Evolutionary conservation across 2,329 filamentous ascomycete species (phyloP).

Genomic region (Sporothrix sp.): DNA sequence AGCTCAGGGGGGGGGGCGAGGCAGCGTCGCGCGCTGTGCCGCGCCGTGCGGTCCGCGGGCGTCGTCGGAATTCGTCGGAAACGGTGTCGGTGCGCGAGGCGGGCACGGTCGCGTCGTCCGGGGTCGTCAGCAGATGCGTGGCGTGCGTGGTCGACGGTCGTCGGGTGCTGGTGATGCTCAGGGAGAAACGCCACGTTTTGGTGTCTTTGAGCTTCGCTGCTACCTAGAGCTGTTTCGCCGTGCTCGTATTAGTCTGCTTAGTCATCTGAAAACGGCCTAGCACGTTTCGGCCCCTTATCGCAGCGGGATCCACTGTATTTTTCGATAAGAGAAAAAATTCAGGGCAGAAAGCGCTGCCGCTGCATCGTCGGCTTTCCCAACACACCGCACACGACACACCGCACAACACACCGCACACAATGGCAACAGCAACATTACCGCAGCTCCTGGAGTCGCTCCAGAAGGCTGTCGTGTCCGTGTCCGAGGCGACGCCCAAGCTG

Average conservation of each 20-base stretch:
- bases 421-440: slow-evolving; percentile 25
- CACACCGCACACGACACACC: background rate
- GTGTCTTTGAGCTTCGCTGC: too few relatives aligned
- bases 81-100: background rate
- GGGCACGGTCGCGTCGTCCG: too few relatives aligned
- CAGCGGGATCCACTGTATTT: background rate
- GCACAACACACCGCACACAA: slow-evolving; percentile 10
- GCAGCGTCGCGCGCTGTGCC: background rate
- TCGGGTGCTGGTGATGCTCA: too few relatives aligned
- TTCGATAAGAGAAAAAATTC: slow-evolving; percentile 14
- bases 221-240: too few relatives aligned
- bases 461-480: slow-evolving; percentile 50
- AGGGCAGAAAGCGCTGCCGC: too few relatives aligned
- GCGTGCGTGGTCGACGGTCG: too few relatives aligned
- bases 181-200: too few relatives aligned
- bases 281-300: slow-evolving; percentile 8
- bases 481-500: slow-evolving; percentile 56
- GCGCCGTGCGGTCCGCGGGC: background rate
- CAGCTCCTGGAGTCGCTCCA: slow-evolving; percentile 48
- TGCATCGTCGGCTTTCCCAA: too few relatives aligned
- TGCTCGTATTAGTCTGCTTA: too few relatives aligned
- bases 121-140: too few relatives aligned
- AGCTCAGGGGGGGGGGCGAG: background rate
- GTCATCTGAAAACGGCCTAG: too few relatives aligned
- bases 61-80: background rate